A percentile compares a stretch with the other conserved stretches of the same genome.
phyloP scores from a whole-genome alignment of 208 protist species.

The Trichomonas vaginalis region DNA sequence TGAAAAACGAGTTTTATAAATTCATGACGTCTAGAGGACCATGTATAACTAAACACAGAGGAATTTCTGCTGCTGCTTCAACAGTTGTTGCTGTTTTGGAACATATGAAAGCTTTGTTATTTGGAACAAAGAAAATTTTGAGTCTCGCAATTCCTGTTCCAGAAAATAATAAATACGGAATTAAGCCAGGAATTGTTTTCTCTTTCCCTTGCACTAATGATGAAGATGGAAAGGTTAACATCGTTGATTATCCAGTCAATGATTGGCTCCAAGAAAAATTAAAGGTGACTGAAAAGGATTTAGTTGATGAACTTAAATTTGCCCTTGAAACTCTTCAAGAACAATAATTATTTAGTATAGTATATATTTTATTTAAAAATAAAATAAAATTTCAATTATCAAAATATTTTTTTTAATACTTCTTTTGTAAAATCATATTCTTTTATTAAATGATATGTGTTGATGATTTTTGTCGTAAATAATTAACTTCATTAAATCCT shows the following conservation, averaged over 20 bases:
- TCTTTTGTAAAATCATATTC: too few species aligned
- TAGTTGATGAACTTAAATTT: conserved; percentile 26
- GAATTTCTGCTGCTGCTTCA: conserved; percentile 65
- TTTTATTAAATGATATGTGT: too few species aligned
- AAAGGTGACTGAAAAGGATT: conserved; percentile 32
- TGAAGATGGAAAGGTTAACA: background rate
- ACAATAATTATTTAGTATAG: background rate
- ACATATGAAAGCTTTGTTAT: conserved; percentile 51
- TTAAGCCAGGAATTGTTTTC: conserved; percentile 64
- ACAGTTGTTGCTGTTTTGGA: conserved; percentile 57
- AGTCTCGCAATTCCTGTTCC: conserved; percentile 52
- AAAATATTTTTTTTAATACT: too few species aligned
- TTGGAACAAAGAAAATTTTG: conserved; percentile 37
- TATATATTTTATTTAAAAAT: too few species aligned
- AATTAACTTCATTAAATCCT: too few species aligned
- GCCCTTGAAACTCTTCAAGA: background rate
- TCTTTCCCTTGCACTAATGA: conserved; percentile 36
- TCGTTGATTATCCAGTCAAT: conserved; percentile 48
- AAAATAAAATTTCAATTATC: too few species aligned
- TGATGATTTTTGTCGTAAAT: too few species aligned
- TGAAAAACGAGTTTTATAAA: conserved; percentile 54
- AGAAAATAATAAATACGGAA: conserved; percentile 63
- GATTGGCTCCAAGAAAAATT: conserved; percentile 35
- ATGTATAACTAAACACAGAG: conserved; percentile 59
- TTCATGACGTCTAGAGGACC: conserved; percentile 64